A percentile compares a stretch with the other conserved stretches of the same genome.
These are phyloP conservation scores for Colletotrichum plurivorum DNA, from an alignment of 2,329 filamentous ascomycete genomes.

Conservation along the genomic window DNA sequence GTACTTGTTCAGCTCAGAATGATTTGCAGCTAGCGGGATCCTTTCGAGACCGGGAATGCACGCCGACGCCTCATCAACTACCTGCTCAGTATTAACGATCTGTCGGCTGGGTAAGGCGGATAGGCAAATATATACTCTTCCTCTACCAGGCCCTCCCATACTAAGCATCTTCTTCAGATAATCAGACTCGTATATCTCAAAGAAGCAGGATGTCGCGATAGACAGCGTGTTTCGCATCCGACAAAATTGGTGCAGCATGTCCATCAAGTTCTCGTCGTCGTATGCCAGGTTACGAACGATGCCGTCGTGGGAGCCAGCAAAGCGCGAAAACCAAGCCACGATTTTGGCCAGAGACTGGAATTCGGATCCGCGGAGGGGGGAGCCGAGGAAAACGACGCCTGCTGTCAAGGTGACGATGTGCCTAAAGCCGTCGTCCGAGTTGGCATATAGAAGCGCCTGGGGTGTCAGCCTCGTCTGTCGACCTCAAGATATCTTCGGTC, in stretches of 20 bases:
- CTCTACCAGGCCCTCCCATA: too few relatives aligned
- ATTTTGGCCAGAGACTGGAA: constrained; percentile 27
- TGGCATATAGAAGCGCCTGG: constrained; percentile 40
- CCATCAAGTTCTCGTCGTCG: constrained; percentile 36
- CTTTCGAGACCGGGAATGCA: too few relatives aligned
- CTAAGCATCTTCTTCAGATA: constrained; percentile 34
- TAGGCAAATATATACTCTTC: too few relatives aligned
- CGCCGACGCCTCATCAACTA: too few relatives aligned
- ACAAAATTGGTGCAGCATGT: constrained; percentile 42
- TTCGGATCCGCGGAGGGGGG: constrained; percentile 40
- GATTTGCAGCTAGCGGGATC: too few relatives aligned
- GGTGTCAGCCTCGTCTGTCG: constrained; percentile 4
- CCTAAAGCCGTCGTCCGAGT: constrained; percentile 27
- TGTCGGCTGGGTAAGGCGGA: too few relatives aligned
- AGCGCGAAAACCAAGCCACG: constrained; percentile 27
- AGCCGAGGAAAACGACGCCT: constrained; percentile 41
- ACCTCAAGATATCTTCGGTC: too few relatives aligned
- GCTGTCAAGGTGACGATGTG: constrained; percentile 19
- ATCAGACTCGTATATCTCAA: constrained; percentile 40
- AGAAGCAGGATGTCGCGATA: constrained; percentile 39
- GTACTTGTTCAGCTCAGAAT: too few relatives aligned
- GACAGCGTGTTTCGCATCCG: constrained; percentile 31
- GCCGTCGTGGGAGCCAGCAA: constrained; percentile 40
- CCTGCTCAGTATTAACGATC: too few relatives aligned
- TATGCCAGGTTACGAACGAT: constrained; percentile 38